Conservation (phyloP, 164 flowering plant genomes). For the Cinnamomum micranthum region DNA sequence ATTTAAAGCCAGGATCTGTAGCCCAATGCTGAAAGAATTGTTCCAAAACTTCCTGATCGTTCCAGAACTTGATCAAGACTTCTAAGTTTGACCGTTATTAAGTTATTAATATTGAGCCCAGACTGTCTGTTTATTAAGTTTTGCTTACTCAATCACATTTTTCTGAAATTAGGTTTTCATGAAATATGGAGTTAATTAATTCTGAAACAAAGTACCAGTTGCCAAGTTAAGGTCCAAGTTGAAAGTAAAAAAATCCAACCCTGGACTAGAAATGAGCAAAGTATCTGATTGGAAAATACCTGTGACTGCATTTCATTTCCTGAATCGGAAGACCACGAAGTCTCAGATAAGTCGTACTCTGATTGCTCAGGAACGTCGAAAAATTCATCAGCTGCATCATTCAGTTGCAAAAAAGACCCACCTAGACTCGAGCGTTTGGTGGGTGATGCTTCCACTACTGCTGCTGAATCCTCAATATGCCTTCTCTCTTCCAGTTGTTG, state of each 20-base stretch:
- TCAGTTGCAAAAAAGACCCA: conserved; percentile 32
- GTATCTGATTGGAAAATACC: conserved; percentile 20
- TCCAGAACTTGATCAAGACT: neutral
- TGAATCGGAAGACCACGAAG: conserved; percentile 33
- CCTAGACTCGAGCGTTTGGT: conserved; percentile 31
- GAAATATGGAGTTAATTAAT: neutral
- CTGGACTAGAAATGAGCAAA: neutral
- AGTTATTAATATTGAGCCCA: neutral
- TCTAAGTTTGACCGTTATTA: neutral
- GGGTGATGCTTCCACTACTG: conserved; percentile 18
- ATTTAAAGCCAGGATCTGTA: neutral
- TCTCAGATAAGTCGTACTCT: conserved; percentile 39
- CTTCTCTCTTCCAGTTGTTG: conserved; percentile 17
- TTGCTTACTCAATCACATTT: neutral
- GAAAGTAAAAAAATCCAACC: conserved; percentile 2
- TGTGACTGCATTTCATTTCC: conserved; percentile 29
- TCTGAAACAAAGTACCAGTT: neutral
- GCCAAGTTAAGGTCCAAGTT: neutral
- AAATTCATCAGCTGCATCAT: conserved; percentile 59
- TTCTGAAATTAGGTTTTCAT: neutral
- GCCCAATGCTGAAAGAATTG: neutral
- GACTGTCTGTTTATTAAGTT: neutral
- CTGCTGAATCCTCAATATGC: conserved; percentile 20
- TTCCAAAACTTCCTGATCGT: neutral
- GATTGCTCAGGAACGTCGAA: conserved; percentile 64